Evolutionary conservation across 2,329 filamentous ascomycete genomes (phyloP).

Genomic region (Xylariaceae sp.): DNA sequence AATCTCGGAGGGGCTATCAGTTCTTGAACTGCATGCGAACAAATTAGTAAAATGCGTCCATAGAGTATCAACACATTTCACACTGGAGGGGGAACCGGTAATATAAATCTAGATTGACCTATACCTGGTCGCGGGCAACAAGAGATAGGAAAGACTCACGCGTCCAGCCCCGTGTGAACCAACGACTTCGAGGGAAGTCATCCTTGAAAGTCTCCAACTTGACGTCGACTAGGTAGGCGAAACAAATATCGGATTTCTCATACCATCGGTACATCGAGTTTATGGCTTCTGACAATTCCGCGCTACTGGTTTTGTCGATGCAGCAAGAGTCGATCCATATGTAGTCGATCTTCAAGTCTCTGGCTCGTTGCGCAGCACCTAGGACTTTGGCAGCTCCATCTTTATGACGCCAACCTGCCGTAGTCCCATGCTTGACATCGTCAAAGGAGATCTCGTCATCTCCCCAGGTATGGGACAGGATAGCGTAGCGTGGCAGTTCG

Average conservation of each 20-base stretch:
- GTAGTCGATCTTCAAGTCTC: neutral
- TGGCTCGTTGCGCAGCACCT: neutral
- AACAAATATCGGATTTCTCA: neutral
- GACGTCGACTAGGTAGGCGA: neutral
- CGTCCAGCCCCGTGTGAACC: slow-evolving; percentile 12
- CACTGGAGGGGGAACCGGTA: no score
- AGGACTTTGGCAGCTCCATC: neutral
- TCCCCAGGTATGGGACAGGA: slow-evolving; percentile 9
- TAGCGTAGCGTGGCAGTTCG: neutral
- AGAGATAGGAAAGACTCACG: neutral
- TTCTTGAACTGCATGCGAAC: slow-evolving; percentile 1
- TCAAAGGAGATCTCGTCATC: slow-evolving; percentile 3
- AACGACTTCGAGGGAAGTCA: slow-evolving; percentile 3
- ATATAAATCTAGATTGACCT: neutral
- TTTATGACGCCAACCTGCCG: neutral
- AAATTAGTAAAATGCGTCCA: neutral
- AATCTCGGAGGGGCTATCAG: slow-evolving; percentile 5
- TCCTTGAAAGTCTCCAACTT: neutral
- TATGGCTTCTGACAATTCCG: slow-evolving; percentile 9
- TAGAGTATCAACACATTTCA: no score
- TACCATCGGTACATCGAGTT: slow-evolving; percentile 11
- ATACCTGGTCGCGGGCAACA: neutral
- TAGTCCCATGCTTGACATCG: neutral
- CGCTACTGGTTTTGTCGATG: slow-evolving; percentile 7
- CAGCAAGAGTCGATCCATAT: slow-evolving; percentile 11